Conservation (phyloP, 2,329 filamentous ascomycete genomes). For the Knufia fluminis region DNA sequence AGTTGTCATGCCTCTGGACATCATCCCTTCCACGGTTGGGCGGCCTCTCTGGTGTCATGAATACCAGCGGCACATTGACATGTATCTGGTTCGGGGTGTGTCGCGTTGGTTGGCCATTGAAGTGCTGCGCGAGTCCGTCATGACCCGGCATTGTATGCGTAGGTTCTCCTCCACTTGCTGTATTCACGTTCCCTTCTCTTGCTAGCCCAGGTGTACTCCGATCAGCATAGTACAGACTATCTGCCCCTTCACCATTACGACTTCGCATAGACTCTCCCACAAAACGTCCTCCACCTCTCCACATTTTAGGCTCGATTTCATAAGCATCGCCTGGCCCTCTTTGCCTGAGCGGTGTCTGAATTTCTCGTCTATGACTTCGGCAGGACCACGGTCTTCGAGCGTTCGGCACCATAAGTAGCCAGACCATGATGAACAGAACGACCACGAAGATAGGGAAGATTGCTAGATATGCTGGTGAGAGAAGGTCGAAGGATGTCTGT, state of each 20-base stretch:
- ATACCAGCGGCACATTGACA: no score
- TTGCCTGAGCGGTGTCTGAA: not conserved
- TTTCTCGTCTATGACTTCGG: not conserved
- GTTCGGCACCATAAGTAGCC: constrained; percentile 3
- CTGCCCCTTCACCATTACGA: not conserved
- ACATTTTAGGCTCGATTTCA: constrained; percentile 3
- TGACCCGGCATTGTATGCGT: no score
- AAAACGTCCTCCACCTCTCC: constrained; percentile 3
- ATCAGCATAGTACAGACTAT: not conserved
- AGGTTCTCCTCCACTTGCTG: no score
- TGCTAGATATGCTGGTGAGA: not conserved
- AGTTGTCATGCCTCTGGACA: not conserved
- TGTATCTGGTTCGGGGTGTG: no score
- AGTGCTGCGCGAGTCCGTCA: no score
- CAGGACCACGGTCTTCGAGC: constrained; percentile 4
- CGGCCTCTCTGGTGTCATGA: not conserved
- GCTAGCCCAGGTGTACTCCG: no score
- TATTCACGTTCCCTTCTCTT: no score
- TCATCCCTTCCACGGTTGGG: not conserved
- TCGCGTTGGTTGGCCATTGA: no score
- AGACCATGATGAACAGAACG: not conserved
- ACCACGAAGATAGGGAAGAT: not conserved
- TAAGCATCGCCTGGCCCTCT: constrained; percentile 5
- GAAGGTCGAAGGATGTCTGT: not conserved
- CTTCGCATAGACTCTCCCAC: not conserved